A percentile compares a stretch with the other conserved stretches of the same genome.
Evolutionary conservation across 805 yeast species (phyloP).

Genomic region (Clavispora phyllophila): DNA sequence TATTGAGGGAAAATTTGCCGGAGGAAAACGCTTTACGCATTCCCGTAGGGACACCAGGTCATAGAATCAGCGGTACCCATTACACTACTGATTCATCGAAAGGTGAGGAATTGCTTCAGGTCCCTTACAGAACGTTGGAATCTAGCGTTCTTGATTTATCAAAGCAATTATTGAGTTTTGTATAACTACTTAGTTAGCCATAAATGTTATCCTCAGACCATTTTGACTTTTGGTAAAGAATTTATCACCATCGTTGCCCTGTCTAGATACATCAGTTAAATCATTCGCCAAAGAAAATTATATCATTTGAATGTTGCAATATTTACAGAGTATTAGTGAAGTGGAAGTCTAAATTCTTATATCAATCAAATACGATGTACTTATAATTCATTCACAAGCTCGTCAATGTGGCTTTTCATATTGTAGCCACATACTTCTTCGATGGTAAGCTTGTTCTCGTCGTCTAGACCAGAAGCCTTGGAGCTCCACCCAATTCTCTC

Average conservation of each 20-base stretch:
- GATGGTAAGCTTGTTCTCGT: constrained; percentile 20
- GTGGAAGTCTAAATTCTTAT: too few relatives aligned
- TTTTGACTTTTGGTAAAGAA: too few relatives aligned
- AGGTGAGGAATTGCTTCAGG: constrained; percentile 12
- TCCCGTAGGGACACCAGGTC: constrained; percentile 17
- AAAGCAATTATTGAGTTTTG: background rate
- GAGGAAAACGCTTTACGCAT: background rate
- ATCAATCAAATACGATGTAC: background rate
- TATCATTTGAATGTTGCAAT: too few relatives aligned
- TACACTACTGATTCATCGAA: constrained; percentile 21
- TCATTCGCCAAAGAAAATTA: too few relatives aligned
- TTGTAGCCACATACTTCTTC: constrained; percentile 28
- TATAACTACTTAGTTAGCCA: background rate
- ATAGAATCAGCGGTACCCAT: constrained; percentile 17
- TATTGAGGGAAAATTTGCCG: constrained; percentile 9
- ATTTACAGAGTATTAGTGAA: background rate
- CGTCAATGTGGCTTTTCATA: constrained; percentile 21
- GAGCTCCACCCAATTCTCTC: constrained; percentile 28
- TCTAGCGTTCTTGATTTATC: constrained; percentile 3
- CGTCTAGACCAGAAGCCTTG: constrained; percentile 10
- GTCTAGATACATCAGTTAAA: too few relatives aligned
- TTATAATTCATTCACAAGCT: constrained; percentile 1
- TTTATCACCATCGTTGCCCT: too few relatives aligned
- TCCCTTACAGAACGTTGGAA: constrained; percentile 2
- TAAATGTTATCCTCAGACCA: background rate